Evolutionary conservation across 78 protist species (phyloP).

Genomic region (Creolimax fragrantissima): DNA sequence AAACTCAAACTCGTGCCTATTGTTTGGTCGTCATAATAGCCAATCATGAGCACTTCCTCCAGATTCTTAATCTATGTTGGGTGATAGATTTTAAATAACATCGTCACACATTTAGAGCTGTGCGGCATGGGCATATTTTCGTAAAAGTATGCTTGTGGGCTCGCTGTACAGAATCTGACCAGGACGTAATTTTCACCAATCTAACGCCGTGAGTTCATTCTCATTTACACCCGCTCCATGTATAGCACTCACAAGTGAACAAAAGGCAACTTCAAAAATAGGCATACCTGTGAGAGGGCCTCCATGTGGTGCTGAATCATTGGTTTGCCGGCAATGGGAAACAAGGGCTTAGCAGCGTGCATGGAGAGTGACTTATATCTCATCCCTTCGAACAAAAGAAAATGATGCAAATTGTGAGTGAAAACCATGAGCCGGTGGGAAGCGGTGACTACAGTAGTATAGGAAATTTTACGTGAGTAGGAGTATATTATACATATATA

Average conservation of each 20-base stretch:
- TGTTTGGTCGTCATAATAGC: slow-evolving; percentile 12
- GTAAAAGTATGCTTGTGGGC: neutral
- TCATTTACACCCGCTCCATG: neutral
- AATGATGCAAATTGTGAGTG: no score
- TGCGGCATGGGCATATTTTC: neutral
- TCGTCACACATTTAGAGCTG: neutral
- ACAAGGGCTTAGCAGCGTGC: slow-evolving; percentile 22
- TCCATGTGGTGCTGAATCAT: slow-evolving; percentile 33
- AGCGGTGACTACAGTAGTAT: no score
- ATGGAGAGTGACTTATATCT: slow-evolving; percentile 37
- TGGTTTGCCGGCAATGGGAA: slow-evolving; percentile 35
- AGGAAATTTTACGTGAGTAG: neutral
- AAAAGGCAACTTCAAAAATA: no score
- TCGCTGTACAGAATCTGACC: neutral
- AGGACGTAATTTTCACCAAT: neutral
- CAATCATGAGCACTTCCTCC: slow-evolving; percentile 15
- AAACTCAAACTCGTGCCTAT: neutral
- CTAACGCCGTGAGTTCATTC: neutral
- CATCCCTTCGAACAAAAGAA: neutral
- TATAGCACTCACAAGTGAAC: neutral
- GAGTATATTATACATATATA: neutral
- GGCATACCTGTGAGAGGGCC: slow-evolving; percentile 1
- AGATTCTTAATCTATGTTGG: neutral
- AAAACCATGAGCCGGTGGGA: no score
- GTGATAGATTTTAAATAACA: neutral